A percentile compares a stretch with the other conserved stretches of the same genome.
Evolutionary conservation across 2,329 filamentous ascomycete genomes (phyloP).

Genomic region (Leptographium wingfieldii): DNA sequence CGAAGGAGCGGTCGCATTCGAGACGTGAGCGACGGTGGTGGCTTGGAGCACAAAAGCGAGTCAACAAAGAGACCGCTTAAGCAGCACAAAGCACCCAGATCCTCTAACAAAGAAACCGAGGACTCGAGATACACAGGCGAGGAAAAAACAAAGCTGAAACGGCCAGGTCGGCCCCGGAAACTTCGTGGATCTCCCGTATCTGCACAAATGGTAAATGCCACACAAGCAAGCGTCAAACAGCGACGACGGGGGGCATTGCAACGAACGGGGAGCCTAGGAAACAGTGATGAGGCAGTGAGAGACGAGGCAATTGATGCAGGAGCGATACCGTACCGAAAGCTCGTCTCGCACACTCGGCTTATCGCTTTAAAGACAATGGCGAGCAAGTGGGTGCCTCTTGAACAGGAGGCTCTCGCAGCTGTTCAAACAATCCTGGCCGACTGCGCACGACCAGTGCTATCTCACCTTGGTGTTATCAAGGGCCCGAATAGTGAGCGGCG

Average conservation of each 20-base stretch:
- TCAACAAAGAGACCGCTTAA: not conserved
- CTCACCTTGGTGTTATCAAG: conserved; percentile 35
- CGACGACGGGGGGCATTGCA: not conserved
- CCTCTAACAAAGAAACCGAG: not conserved
- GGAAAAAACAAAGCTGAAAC: not conserved
- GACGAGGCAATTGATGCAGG: not conserved
- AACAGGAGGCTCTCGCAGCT: conserved; percentile 38
- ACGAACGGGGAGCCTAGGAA: not conserved
- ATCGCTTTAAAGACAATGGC: conserved; percentile 54
- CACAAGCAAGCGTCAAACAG: not conserved
- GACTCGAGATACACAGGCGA: not conserved
- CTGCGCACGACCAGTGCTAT: conserved; percentile 49
- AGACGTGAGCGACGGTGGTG: conserved; percentile 7
- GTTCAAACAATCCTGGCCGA: conserved; percentile 44
- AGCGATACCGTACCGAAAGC: conserved; percentile 29
- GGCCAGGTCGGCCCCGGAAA: not conserved
- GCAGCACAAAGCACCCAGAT: not conserved
- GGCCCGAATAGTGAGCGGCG: conserved; percentile 21
- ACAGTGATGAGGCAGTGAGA: not conserved
- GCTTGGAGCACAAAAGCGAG: conserved; percentile 1
- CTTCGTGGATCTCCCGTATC: not conserved
- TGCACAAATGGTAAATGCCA: not conserved
- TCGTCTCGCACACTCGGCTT: conserved; percentile 35
- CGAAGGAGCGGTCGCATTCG: conserved; percentile 12
- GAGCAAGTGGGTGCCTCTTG: conserved; percentile 52